Base-by-base conservation (phyloP, 345 rosid species). In the Rhodamnia argentea region DNA sequence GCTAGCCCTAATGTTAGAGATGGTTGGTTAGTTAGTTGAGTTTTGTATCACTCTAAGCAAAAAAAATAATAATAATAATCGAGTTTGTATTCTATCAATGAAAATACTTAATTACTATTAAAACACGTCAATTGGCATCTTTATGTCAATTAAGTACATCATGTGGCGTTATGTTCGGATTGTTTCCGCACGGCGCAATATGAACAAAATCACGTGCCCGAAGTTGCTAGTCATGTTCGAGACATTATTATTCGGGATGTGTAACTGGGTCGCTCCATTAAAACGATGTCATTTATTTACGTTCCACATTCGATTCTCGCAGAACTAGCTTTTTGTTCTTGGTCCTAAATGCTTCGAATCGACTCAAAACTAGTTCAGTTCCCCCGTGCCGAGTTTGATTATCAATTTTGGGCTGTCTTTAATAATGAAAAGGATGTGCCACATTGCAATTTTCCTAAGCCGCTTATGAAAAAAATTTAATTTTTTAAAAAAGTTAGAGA, bases 111-210 rank as follows among this genome's bases (percentile, higher is more conserved):
- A 40, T 62, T 29, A 3, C 75, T 6, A 29, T 20, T 22, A 29
- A 62, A 16, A 62, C 75, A 64, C 37, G 12, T 7, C 44, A 32
- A 16, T 32, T 20, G 6, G 10, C 10, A 64, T 64, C 23, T 32
- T 32, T 32, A 64, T 32, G 44, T 18, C 18, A 15, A 10, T 62
- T 40, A 32, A 64, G 6, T 4, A 59, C 5, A n/a, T 59, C 4
- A n/a, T 13, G 16, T n/a, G 4, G 2, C 12, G 10, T 60, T 60
- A 2, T n/a, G 70, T n/a, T 6, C 0, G 13, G 1, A 60, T 3
- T n/a, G 0, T 60, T 60, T n/a, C 2, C 2, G 2, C 3, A 7
- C 2, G 37, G 1, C 32, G 0, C 3, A 0, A 2, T 13, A 2
- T 13, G 14, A 32, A 14, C 10, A 27, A 27, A 62, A 27, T 62